These are phyloP conservation scores for Neonectria punicea DNA, from an alignment of 2,329 filamentous ascomycete species.

Conservation along the genomic window DNA sequence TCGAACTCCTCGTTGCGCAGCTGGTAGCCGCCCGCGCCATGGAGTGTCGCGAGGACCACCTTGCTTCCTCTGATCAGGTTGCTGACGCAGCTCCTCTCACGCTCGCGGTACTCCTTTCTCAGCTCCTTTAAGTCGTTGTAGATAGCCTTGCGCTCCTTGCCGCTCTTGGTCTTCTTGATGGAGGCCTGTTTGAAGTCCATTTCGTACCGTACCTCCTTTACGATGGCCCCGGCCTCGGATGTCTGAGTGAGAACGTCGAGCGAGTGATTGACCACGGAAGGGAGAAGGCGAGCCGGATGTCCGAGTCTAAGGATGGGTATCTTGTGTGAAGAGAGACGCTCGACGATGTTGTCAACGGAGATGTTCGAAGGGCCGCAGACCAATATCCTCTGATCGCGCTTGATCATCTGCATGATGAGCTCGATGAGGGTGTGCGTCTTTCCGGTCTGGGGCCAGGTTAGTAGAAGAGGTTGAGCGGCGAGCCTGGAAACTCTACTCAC, in stretches of 20 bases:
- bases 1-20: slow-evolving; percentile 85
- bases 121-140: slow-evolving; percentile 88
- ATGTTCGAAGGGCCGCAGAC: slow-evolving; percentile 99
- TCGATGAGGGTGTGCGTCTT: slow-evolving; percentile 98
- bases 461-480: background rate
- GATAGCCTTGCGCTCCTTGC: slow-evolving; percentile 80
- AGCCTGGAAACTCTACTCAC: slow-evolving; percentile 51
- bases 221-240: slow-evolving; percentile 88
- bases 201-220: slow-evolving; percentile 88
- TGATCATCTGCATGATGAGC: slow-evolving; percentile 89
- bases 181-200: slow-evolving; percentile 93
- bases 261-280: slow-evolving; percentile 88
- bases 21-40: slow-evolving; percentile 89
- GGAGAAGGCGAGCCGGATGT: slow-evolving; percentile 89
- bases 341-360: slow-evolving; percentile 97
- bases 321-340: slow-evolving; percentile 85
- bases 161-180: slow-evolving; percentile 86
- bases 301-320: slow-evolving; percentile 90
- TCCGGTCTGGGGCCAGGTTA: slow-evolving; percentile 70
- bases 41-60: slow-evolving; percentile 91
- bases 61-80: slow-evolving; percentile 80
- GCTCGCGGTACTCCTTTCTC: slow-evolving; percentile 86
- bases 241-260: slow-evolving; percentile 91
- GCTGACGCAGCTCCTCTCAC: slow-evolving; percentile 83
- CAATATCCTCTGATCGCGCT: slow-evolving; percentile 77